phyloP scores from a whole-genome alignment of 1,284 basidiomycete genomes.

The Thelephora terrestris region DNA sequence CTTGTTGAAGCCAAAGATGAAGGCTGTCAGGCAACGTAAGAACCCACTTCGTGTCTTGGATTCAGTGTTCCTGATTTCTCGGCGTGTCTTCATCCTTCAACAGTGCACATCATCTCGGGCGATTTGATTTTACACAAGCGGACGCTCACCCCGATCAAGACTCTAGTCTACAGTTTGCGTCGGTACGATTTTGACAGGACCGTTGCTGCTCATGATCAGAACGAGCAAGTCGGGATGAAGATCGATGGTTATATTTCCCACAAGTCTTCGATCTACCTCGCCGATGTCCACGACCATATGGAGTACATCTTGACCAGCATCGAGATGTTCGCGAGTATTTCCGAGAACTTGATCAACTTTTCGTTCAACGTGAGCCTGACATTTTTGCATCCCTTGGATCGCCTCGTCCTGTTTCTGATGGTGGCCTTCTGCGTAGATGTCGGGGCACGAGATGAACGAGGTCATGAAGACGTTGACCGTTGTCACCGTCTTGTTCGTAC shows the following conservation, averaged over 20 bases:
- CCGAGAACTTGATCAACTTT: slow-evolving; percentile 62
- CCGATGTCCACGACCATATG: slow-evolving; percentile 63
- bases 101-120: slow-evolving; percentile 65
- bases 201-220: slow-evolving; percentile 33
- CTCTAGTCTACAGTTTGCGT: slow-evolving; percentile 53
- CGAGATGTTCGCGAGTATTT: slow-evolving; percentile 57
- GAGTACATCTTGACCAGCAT: slow-evolving; percentile 55
- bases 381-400: slow-evolving; percentile 5
- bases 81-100: slow-evolving; percentile 1
- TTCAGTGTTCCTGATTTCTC: background rate
- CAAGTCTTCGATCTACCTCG: slow-evolving; percentile 59
- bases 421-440: slow-evolving; percentile 31
- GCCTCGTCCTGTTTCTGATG: background rate
- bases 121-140: slow-evolving; percentile 61
- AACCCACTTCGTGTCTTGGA: slow-evolving; percentile 8
- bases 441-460: slow-evolving; percentile 63
- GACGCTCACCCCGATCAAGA: slow-evolving; percentile 58
- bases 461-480: slow-evolving; percentile 57
- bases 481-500: slow-evolving; percentile 60
- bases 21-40: slow-evolving; percentile 47
- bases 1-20: slow-evolving; percentile 47
- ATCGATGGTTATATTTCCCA: slow-evolving; percentile 56
- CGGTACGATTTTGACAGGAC: slow-evolving; percentile 58
- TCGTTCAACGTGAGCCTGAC: slow-evolving; percentile 44
- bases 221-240: slow-evolving; percentile 14